A percentile compares a stretch with the other conserved stretches of the same genome.
Evolutionary conservation across 495 filamentous ascomycete genomes (phyloP).

Genomic region (Corynascus novoguineensis): DNA sequence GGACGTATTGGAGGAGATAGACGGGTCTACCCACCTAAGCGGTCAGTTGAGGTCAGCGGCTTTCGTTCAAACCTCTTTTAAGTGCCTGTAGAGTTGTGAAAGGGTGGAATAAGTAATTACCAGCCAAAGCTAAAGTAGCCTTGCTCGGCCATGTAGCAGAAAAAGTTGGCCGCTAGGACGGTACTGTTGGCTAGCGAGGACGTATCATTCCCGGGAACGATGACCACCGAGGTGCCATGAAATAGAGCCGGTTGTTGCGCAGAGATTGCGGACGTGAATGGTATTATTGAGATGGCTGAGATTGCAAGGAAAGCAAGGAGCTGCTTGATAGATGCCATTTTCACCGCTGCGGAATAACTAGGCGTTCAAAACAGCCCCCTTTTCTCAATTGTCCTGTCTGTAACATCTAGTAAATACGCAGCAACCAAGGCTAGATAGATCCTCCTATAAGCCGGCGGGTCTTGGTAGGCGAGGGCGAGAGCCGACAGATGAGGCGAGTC

Average conservation of each 20-base stretch:
- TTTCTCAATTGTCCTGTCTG: too few relatives aligned
- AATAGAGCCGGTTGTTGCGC: not conserved
- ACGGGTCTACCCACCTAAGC: not conserved
- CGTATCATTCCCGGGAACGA: not conserved
- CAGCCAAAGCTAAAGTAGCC: not conserved
- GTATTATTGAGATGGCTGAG: not conserved
- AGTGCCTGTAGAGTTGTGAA: not conserved
- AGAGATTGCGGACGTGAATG: not conserved
- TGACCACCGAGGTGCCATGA: not conserved
- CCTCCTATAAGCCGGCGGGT: too few relatives aligned
- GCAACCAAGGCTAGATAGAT: too few relatives aligned
- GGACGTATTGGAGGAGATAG: not conserved
- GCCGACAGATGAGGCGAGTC: too few relatives aligned
- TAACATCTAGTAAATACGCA: too few relatives aligned
- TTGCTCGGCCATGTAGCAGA: not conserved
- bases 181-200: not conserved
- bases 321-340: not conserved
- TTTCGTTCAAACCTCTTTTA: not conserved
- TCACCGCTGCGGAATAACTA: too few relatives aligned
- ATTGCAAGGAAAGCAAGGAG: not conserved
- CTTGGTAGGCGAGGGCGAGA: too few relatives aligned
- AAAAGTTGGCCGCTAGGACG: not conserved
- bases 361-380: too few relatives aligned
- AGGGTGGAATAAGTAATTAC: not conserved
- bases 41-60: not conserved